These are phyloP conservation scores for Megacollybia marginata DNA, from an alignment of 768 basidiomycete species.

Conservation along the genomic window DNA sequence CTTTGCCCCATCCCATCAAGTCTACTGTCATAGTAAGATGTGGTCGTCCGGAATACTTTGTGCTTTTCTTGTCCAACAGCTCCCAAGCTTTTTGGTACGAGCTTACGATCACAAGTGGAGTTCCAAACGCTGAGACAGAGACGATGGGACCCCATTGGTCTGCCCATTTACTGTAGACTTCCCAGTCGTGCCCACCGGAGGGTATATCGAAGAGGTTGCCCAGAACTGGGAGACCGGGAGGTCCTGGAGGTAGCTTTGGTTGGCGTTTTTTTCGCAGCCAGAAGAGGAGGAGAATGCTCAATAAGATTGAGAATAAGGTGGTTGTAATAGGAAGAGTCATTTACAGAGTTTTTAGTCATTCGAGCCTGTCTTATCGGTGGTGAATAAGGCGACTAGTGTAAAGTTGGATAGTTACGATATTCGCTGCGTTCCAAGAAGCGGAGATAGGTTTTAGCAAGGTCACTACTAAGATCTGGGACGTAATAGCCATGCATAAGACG, in stretches of 20 bases:
- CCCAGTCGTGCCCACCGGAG: background rate
- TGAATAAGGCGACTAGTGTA: no score
- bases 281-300: background rate
- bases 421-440: no score
- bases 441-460: no score
- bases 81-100: conserved; percentile 1
- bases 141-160: no score
- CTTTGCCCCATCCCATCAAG: background rate
- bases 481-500: no score
- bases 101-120: background rate
- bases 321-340: background rate
- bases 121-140: background rate
- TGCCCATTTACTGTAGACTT: background rate
- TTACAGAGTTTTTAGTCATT: no score
- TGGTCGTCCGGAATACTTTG: no score
- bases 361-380: no score
- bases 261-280: background rate
- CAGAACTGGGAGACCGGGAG: conserved; percentile 26
- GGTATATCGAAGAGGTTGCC: conserved; percentile 29
- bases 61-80: no score
- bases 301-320: background rate
- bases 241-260: no score
- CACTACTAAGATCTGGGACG: no score
- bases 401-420: no score
- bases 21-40: background rate